These are phyloP conservation scores for Vitis hybrid DNA, from an alignment of 177 flowering plant genomes.

Conservation along the genomic window DNA sequence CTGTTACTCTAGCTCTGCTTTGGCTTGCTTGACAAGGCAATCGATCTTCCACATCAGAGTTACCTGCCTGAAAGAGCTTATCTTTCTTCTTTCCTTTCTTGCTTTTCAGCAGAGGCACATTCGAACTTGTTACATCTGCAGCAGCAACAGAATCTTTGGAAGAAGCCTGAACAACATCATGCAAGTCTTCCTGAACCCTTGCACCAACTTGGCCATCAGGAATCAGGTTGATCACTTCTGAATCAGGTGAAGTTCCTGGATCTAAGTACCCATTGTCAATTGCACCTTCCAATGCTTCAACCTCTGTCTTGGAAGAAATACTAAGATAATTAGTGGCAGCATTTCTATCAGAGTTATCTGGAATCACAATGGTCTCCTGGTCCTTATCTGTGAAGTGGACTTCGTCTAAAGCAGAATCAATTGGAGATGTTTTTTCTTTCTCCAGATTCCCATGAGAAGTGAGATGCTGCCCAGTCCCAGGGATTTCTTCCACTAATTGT, in stretches of 20 bases:
- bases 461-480: slow-evolving; percentile 13
- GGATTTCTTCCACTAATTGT: slow-evolving; percentile 17
- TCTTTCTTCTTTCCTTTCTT: slow-evolving; percentile 40
- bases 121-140: slow-evolving; percentile 24
- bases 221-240: slow-evolving; percentile 65
- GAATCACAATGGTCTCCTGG: slow-evolving; percentile 19
- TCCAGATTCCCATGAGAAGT: slow-evolving; percentile 12
- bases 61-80: slow-evolving; percentile 11
- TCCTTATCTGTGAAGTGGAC: slow-evolving; percentile 21
- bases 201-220: slow-evolving; percentile 35
- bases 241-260: slow-evolving; percentile 87
- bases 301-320: slow-evolving; percentile 20
- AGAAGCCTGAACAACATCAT: slow-evolving; percentile 30
- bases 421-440: slow-evolving; percentile 6
- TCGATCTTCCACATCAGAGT: slow-evolving; percentile 17
- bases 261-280: slow-evolving; percentile 33
- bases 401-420: slow-evolving; percentile 24
- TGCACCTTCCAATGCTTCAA: slow-evolving; percentile 28
- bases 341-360: slow-evolving; percentile 25
- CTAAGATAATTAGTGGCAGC: slow-evolving; percentile 20
- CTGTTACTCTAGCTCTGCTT: slow-evolving; percentile 18
- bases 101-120: slow-evolving; percentile 11
- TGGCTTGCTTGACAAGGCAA: slow-evolving; percentile 13
- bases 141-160: slow-evolving; percentile 22
- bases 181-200: slow-evolving; percentile 29